Evolutionary conservation across 2,329 filamentous ascomycete genomes (phyloP), one percentile per base, ranked within the genome.

Genomic region (Xylariaceae sp.): DNA sequence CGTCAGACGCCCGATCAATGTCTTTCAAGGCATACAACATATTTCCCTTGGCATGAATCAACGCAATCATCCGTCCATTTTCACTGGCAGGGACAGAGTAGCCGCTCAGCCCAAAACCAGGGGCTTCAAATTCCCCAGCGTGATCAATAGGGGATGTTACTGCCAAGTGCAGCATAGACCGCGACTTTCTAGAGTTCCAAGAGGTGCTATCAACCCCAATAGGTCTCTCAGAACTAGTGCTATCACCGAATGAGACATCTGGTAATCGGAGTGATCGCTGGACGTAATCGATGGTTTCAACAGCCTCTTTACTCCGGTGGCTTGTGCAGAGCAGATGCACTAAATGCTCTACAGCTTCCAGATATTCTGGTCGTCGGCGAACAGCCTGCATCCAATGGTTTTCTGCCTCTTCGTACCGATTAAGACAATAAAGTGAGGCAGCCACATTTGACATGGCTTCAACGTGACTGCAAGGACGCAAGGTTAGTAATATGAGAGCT

Each of bases 1-100:
- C 91, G 63, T 86, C 84, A 1, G 93, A 92, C 35, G 94, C 94
- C 33, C 81, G 84, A 32, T 81, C 78, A 59, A 94, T 89, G 61
- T 97, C 88, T 39, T 93, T 93, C 24, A 95, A 76, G 21, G 90
- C 86, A 72, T 99, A 99, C 1, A 97, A 80, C 88, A 97, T 95
- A 59, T 97, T 97, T n/a, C 93, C 94, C 72, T 97, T 99, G 16
- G 93, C 92, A 73, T 99, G 94, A 33, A 97, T 86, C 13, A 99
- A 80, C n/a, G 92, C 89, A 37, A 99, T 81, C 66, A 99, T 91
- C 55, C 94, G 85, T 7, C 93, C 94, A 68, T 97, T 97, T 62
- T 99, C 94, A 36, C 82, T 85, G 2, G 88, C 92, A 4, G 92
- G 83, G 36, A 99, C 86, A 11, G 85, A 83, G 70, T 96, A 97